A percentile compares a stretch with the other conserved stretches of the same genome.
Evolutionary conservation across 2,329 filamentous ascomycete species (phyloP).

Genomic region (Botrytis galanthina): DNA sequence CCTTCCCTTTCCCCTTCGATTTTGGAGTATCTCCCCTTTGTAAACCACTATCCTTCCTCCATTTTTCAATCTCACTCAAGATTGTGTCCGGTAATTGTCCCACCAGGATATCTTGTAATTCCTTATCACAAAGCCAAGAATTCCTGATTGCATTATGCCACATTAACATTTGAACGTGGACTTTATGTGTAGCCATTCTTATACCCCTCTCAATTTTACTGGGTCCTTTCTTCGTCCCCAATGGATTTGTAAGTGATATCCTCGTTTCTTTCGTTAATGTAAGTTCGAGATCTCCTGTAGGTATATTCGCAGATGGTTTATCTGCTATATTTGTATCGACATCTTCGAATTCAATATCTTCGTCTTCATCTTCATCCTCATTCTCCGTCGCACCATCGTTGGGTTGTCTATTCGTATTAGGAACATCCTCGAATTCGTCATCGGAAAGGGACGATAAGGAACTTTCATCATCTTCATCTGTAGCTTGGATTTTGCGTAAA

Average conservation of each 20-base stretch:
- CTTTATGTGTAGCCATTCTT: conserved; percentile 74
- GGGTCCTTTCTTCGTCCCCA: conserved; percentile 74
- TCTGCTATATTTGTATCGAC: conserved; percentile 45
- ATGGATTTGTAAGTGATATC: conserved; percentile 59
- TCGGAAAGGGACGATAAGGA: conserved; percentile 43
- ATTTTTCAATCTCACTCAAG: conserved; percentile 67
- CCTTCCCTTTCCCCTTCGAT: conserved; percentile 39
- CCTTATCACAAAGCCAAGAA: conserved; percentile 74
- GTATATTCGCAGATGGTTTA: conserved; percentile 45
- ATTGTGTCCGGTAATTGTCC: conserved; percentile 65
- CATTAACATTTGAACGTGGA: conserved; percentile 84
- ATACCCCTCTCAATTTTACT: conserved; percentile 81
- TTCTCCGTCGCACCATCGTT: conserved; percentile 42
- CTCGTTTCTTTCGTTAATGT: conserved; percentile 61
- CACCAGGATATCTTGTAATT: conserved; percentile 72
- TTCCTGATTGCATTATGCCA: conserved; percentile 90
- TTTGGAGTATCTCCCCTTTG: conserved; percentile 41
- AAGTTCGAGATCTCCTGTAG: conserved; percentile 69
- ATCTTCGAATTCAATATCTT: conserved; percentile 62
- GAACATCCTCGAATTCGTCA: conserved; percentile 55
- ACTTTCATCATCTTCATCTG: conserved; percentile 43
- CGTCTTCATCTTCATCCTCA: conserved; percentile 43
- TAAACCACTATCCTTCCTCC: conserved; percentile 67
- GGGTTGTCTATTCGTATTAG: conserved; percentile 45
- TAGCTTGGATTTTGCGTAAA: conserved; percentile 46